phyloP scores from a whole-genome alignment of 1,284 basidiomycete genomes.

The Ganoderma resinaceum region DNA sequence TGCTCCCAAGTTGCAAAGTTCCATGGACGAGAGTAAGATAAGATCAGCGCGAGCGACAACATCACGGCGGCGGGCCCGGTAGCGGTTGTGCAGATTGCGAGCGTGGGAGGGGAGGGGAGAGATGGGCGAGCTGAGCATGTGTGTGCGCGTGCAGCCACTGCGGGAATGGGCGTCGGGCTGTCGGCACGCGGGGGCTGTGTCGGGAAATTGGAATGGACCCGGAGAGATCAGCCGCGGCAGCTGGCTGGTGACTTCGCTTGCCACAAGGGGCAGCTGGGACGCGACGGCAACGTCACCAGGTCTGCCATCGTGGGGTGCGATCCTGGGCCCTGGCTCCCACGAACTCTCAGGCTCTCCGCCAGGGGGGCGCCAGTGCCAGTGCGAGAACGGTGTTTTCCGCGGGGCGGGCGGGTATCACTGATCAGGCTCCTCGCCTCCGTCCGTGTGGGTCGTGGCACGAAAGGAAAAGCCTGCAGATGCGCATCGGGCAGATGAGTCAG shows the following conservation, averaged over 20 bases:
- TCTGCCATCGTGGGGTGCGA: slow-evolving; percentile 4
- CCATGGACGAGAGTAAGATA: background rate
- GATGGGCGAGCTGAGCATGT: background rate
- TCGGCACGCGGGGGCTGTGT: slow-evolving; percentile 18
- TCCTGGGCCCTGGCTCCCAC: background rate
- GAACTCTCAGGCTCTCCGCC: too few species aligned
- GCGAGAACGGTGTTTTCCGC: slow-evolving; percentile 26
- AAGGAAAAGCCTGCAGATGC: background rate
- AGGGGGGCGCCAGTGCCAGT: slow-evolving; percentile 2
- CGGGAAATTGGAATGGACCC: slow-evolving; percentile 19
- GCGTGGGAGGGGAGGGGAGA: background rate
- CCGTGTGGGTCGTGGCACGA: too few species aligned
- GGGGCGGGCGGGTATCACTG: slow-evolving; percentile 18
- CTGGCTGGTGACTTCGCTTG: background rate
- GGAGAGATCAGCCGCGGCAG: slow-evolving; percentile 22
- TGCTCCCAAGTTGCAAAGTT: too few species aligned
- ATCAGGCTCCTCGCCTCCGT: background rate
- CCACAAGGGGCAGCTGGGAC: slow-evolving; percentile 1
- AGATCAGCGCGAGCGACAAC: slow-evolving; percentile 13
- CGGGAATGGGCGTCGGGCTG: slow-evolving; percentile 10
- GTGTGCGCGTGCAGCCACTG: background rate
- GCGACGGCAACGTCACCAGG: slow-evolving; percentile 23
- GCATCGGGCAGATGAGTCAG: background rate
- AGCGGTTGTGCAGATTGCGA: background rate
- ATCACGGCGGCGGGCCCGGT: slow-evolving; percentile 11